Conservation (phyloP, 352 stramenopile genomes). For the Globisporangium parvum region DNA sequence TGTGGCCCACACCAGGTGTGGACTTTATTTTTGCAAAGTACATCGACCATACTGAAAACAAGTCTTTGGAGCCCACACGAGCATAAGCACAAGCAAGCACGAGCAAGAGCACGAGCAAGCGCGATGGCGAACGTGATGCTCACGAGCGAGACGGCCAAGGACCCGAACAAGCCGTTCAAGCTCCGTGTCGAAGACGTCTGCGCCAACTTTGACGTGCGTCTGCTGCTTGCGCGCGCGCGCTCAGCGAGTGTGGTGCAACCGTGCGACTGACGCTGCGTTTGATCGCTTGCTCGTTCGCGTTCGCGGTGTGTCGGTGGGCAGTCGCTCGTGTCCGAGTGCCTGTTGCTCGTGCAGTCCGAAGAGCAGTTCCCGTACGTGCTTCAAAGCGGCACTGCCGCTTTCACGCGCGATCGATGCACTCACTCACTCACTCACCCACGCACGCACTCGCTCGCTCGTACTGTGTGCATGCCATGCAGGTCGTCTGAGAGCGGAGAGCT, state of each 20-base stretch:
- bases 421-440: background rate
- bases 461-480: slow-evolving; percentile 10
- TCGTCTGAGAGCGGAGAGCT: slow-evolving; percentile 26
- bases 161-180: slow-evolving; percentile 86
- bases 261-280: background rate
- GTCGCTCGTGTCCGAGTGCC: slow-evolving; percentile 69
- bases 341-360: slow-evolving; percentile 71
- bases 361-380: slow-evolving; percentile 56
- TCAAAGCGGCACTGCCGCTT: background rate
- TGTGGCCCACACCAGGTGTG: too few species aligned
- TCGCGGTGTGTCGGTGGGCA: slow-evolving; percentile 13
- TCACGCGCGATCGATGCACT: background rate
- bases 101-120: background rate
- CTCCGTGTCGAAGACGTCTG: slow-evolving; percentile 82
- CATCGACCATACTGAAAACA: too few species aligned
- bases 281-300: too few species aligned
- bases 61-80: too few species aligned
- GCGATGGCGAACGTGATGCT: slow-evolving; percentile 86
- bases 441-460: background rate
- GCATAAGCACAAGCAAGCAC: slow-evolving; percentile 1
- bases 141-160: slow-evolving; percentile 82
- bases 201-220: slow-evolving; percentile 70
- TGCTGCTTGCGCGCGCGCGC: background rate
- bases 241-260: background rate
- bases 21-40: too few species aligned